Base-by-base conservation (phyloP, 2,329 filamentous ascomycete genomes). In the Pseudogymnoascus sp. region DNA sequence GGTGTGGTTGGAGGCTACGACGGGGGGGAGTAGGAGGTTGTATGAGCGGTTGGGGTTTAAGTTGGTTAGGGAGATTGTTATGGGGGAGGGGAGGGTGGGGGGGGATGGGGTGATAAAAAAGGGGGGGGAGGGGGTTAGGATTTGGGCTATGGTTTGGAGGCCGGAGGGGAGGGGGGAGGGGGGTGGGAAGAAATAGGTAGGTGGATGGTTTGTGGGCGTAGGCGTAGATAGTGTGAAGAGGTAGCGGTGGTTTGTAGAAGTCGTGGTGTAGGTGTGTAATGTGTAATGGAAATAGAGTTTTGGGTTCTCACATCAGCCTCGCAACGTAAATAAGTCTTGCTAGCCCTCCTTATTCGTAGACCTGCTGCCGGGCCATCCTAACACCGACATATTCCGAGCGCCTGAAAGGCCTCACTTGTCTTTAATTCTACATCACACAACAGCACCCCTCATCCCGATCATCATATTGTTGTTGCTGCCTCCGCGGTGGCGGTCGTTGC, bases 81-180 rank as follows among this genome's bases (percentile, higher is more conserved):
- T 69, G 5, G 68, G 67, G 2, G 62, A 66, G 60, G 67, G 65
- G 2, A 63, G 64, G n/a, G 63, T 60, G 4, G 63, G 38, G 31
- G 28, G 18, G n/a, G 62, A 63, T 50, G 67, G 68, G 31, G n/a
- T 38, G 35, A 1, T n/a, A 11, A 38, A 60, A 28, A 40, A 60
- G 14, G 67, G 63, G 18, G 65, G 66, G 2, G 65, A 62, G 12
- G 67, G 68, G 3, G 60, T 68, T 10, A 62, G 42, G 21, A 61
- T 66, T 25, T 67, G 67, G 65, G 67, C 44, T 1, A 69, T 69
- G 68, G 47, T 68, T 38, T 69, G 67, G 67, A 62, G 65, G 62
- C 65, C 65, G 8, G 18, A n/a, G 25, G 50, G 31, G 47, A 33
- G 14, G 50, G 7, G 12, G 47, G 47, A 5, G n/a, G 47, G 10